These are phyloP conservation scores for Teunomyces stri DNA, from an alignment of 805 yeast genomes.

Conservation along the genomic window DNA sequence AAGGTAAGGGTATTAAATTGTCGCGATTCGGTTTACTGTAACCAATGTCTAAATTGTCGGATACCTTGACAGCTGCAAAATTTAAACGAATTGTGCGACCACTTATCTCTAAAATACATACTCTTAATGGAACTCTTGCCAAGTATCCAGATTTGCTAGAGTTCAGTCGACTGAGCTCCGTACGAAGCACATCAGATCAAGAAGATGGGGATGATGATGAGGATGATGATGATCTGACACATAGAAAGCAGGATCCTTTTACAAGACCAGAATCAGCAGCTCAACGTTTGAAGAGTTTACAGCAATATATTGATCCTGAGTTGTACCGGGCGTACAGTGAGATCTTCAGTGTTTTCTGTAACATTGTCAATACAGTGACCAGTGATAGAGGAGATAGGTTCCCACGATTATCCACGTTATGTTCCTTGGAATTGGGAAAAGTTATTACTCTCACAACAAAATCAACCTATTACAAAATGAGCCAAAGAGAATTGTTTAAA, in stretches of 20 bases:
- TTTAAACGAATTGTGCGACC: slow-evolving; percentile 39
- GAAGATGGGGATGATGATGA: not conserved
- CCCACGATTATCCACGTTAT: slow-evolving; percentile 19
- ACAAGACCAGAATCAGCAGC: slow-evolving; percentile 15
- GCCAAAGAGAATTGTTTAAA: slow-evolving; percentile 24
- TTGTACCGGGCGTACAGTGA: slow-evolving; percentile 28
- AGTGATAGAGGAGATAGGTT: not conserved
- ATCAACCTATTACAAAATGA: slow-evolving; percentile 32
- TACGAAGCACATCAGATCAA: not conserved
- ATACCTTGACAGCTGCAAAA: slow-evolving; percentile 13
- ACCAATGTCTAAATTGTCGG: not conserved
- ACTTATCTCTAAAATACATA: slow-evolving; percentile 33
- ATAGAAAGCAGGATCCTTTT: not conserved
- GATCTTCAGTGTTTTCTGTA: slow-evolving; percentile 28
- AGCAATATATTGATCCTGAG: slow-evolving; percentile 26
- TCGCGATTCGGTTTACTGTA: not conserved
- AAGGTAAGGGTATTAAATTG: not conserved
- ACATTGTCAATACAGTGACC: slow-evolving; percentile 18
- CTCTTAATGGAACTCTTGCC: slow-evolving; percentile 24
- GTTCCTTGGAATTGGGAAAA: slow-evolving; percentile 31
- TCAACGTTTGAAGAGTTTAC: slow-evolving; percentile 23
- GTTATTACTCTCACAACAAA: slow-evolving; percentile 33
- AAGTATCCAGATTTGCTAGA: slow-evolving; percentile 25
- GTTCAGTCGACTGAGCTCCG: slow-evolving; percentile 8
- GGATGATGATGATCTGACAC: not conserved